These are phyloP conservation scores for Fusarium abutilonis DNA, from an alignment of 2,329 filamentous ascomycete genomes.

Conservation along the genomic window DNA sequence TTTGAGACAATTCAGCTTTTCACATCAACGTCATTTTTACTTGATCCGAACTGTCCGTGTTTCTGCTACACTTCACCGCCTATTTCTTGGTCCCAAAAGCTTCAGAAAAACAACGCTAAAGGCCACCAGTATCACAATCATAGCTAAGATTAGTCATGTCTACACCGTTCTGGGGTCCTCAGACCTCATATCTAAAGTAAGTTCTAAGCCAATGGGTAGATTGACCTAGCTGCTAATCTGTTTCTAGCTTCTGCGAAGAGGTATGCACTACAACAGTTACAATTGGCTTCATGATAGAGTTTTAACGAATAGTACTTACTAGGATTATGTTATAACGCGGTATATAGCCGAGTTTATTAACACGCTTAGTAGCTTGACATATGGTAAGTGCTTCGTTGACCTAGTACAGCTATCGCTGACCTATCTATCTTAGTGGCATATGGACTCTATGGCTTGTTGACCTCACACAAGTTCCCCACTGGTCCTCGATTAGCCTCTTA, in stretches of 20 bases:
- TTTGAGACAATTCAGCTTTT: not conserved
- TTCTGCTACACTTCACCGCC: slow-evolving; percentile 32
- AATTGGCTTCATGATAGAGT: not conserved
- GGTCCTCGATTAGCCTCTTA: slow-evolving; percentile 50
- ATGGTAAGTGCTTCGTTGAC: slow-evolving; percentile 35
- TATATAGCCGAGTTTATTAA: slow-evolving; percentile 59
- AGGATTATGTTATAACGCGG: slow-evolving; percentile 55
- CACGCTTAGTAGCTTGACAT: slow-evolving; percentile 54
- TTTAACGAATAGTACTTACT: slow-evolving; percentile 2
- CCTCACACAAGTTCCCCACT: slow-evolving; percentile 25
- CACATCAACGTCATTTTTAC: slow-evolving; percentile 9
- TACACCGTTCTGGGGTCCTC: slow-evolving; percentile 46
- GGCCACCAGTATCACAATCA: not conserved
- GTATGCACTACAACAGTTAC: slow-evolving; percentile 19
- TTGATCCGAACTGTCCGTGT: not conserved
- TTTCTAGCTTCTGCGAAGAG: slow-evolving; percentile 47
- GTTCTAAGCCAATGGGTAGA: not conserved
- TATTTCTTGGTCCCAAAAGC: not conserved
- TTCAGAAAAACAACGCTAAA: fast-evolving
- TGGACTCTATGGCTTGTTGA: slow-evolving; percentile 52
- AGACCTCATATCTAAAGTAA: slow-evolving; percentile 49
- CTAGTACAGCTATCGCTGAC: not conserved
- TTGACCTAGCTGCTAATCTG: not conserved
- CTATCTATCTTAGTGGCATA: slow-evolving; percentile 48
- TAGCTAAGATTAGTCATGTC: slow-evolving; percentile 1